Evolutionary conservation across 1,139 yeast species (phyloP), one percentile per base, ranked within the genome.

Genomic region (Meyerozyma smithsonii): DNA sequence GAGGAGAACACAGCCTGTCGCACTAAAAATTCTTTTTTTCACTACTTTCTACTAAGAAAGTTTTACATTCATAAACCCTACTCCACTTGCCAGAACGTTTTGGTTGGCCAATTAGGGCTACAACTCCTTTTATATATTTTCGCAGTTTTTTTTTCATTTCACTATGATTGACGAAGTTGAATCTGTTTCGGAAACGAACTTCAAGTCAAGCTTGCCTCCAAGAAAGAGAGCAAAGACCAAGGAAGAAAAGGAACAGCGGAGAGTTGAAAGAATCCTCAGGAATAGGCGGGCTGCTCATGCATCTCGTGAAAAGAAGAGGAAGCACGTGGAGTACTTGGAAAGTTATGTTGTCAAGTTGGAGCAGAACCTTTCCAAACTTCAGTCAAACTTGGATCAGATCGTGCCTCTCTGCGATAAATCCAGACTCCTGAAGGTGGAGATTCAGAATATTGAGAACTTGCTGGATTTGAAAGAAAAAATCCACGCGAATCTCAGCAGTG

Each of bases 211-310:
- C 23, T 72, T 90, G 46, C 97, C 97, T 24, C 97, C 97, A 40
- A 78, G 98, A 48, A 92, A 92, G 67, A 78, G 97, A 52, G 98
- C 98, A 8, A 88, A 86, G 70, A 92, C 98, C 33, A 80, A 86
- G 54, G 97, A 90, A 63, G 98, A 92, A 66, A 92, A 90, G 68
- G 97, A 92, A 64, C 97, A 90, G 64, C 83, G 98, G 47, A 77
- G 96, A 40, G 80, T 90, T 39, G 97, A 92, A 65, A 73, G 98
- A 43, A 89, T 92, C 41, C 72, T 92, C 58, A 78, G 98, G 58
- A 92, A 92, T 62, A 79, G 98, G 55, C 84, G 92, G 58, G 97
- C 98, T 18, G 98, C 98, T 36, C 97, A 92, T 60, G 96, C 96
- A 37, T 86, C 96, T 24, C 79, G 98, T 49, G 98, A 92, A 59